Base-by-base conservation (phyloP, 1,139 yeast genomes). In the Debaryomycetaceae sp. region DNA sequence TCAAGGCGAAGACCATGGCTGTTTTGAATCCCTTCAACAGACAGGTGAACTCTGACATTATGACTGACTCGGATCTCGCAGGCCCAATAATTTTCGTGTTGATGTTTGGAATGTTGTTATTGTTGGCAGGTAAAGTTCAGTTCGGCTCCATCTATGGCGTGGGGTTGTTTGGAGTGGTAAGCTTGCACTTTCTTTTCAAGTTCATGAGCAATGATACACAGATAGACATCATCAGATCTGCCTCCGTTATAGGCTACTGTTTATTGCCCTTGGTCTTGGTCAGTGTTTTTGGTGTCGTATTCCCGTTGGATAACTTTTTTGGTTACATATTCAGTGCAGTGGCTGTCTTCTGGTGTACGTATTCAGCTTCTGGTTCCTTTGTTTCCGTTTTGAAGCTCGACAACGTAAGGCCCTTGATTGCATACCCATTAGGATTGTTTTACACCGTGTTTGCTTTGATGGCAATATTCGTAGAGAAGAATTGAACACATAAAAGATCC, bases 101-200 rank as follows among this genome's bases (percentile, higher is more conserved):
- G 45, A 66, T 90, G 46, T 91, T 91, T 62, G 99, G 97, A n/a
- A 78, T 90, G 1, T 81, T 87, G 50, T 69, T 95, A 43, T 70
- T 91, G 45, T 72, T 90, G 40, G 80, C 96, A 1, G 99, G 99
- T 11, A 93, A 91, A 61, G 89, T 91, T 17, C 98, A 93, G 63
- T 93, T 93, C 63, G 98, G 99, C 3, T 95, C 95, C 65, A 88
- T 93, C 44, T 93, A 93, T 59, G 99, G 99, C 24, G 96, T 93
- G 39, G 99, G 97, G 0, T 70, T 95, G 42, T 83, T 91, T 55
- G 99, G 99, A 11, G 87, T 96, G 2, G 60, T 89, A 14, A 82
- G 96, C 37, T 79, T 90, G 55, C 97, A 91, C 65, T 80, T 80
- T 53, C 74, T 95, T 49, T 85, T 95, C 62, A 89, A 87, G 62